Evolutionary conservation across 2,329 filamentous ascomycete species (phyloP).

Genomic region (Fusarium sp.): DNA sequence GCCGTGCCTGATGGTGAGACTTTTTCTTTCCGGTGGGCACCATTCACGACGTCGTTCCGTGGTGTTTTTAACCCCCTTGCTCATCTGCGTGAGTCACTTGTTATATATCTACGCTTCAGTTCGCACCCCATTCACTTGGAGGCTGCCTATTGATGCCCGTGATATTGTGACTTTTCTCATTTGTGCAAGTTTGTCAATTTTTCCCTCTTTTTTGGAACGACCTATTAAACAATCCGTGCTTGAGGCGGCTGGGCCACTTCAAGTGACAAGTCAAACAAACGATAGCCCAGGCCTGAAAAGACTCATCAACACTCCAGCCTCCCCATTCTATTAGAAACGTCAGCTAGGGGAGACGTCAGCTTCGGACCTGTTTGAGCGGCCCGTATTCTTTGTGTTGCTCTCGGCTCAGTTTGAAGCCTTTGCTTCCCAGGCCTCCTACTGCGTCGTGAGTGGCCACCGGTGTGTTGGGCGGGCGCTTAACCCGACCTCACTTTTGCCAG

Average conservation of each 20-base stretch:
- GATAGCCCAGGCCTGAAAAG: constrained; percentile 22
- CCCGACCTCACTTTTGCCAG: constrained; percentile 12
- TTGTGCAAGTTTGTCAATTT: constrained; percentile 31
- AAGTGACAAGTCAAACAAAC: constrained; percentile 34
- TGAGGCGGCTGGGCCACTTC: constrained; percentile 40
- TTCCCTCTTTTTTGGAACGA: constrained; percentile 28
- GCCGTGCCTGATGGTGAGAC: constrained; percentile 27
- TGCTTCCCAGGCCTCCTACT: constrained; percentile 20
- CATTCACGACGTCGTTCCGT: constrained; percentile 38
- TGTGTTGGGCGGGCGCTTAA: constrained; percentile 41
- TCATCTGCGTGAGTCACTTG: constrained; percentile 40
- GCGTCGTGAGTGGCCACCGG: constrained; percentile 38
- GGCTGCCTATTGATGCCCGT: constrained; percentile 31
- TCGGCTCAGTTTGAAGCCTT: constrained; percentile 37
- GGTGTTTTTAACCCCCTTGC: constrained; percentile 42
- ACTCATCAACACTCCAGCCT: constrained; percentile 11
- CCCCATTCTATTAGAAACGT: constrained; percentile 16
- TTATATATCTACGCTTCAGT: constrained; percentile 35
- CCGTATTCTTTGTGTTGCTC: constrained; percentile 12
- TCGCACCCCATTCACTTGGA: constrained; percentile 45
- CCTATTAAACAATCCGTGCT: constrained; percentile 33
- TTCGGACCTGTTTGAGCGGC: constrained; percentile 5
- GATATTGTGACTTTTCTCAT: constrained; percentile 20
- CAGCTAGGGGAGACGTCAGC: constrained; percentile 11
- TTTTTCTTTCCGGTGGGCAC: constrained; percentile 40